Evolutionary conservation across 2,329 filamentous ascomycete genomes (phyloP).

Genomic region (Penicillium hesseltinei): DNA sequence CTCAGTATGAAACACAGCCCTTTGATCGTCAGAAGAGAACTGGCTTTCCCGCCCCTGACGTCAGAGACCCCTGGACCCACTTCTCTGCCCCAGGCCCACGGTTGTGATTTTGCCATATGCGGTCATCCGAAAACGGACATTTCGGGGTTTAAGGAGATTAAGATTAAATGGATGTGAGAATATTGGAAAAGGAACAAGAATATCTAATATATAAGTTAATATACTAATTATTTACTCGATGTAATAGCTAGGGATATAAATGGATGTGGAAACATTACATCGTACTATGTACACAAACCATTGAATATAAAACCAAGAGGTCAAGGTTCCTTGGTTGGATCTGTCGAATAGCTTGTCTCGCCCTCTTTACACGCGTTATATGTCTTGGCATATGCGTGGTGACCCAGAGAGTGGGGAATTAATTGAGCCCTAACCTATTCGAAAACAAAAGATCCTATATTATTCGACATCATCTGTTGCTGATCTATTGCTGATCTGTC

Average conservation of each 20-base stretch:
- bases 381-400: constrained; percentile 6
- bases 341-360: constrained; percentile 2
- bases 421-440: background rate
- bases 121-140: background rate
- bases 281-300: background rate
- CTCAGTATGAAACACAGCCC: background rate
- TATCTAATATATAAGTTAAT: too few species aligned
- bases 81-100: background rate
- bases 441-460: background rate
- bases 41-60: constrained; percentile 7
- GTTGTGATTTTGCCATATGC: background rate
- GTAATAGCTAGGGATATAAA: background rate
- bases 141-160: too few species aligned
- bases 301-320: constrained; percentile 1
- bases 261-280: background rate
- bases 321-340: background rate
- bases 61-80: constrained; percentile 10
- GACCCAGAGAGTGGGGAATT: background rate
- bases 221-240: background rate
- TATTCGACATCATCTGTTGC: background rate
- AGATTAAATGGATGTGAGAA: too few species aligned
- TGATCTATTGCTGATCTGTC: background rate
- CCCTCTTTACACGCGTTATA: constrained; percentile 4
- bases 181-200: too few species aligned
- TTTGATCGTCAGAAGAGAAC: background rate